Evolutionary conservation across 1,284 basidiomycete species (phyloP), one percentile per base, ranked within the genome.

Genomic region (Boletus calvinii): DNA sequence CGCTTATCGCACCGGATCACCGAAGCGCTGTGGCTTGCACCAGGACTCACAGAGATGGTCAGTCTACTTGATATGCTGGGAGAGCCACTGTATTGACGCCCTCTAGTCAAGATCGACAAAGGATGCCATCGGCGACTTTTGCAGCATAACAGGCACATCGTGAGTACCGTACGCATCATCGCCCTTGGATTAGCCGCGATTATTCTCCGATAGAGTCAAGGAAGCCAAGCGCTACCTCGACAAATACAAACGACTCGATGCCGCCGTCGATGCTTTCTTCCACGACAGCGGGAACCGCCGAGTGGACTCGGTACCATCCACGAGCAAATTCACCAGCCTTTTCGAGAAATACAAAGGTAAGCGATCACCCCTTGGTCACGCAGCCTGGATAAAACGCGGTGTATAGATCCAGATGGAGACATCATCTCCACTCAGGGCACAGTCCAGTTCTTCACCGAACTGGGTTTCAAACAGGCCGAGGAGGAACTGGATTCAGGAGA

Each of bases 281-380:
- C 81, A 75, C 58, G 78, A 86, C 47, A 31, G 48, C 39, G 59
- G 63, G 3, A 37, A 53, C 43, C 63, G 65, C 48, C 66, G 65
- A 57, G 29, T 59, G 46, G 55, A 65, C 4, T 34, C 62, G 10
- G 52, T 61, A 4, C 66, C 66, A 2, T 84, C 83, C 3, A 78
- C 79, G 35, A 78, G 73, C 69, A 83, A 83, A 62, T 71, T 95
- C 29, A 78, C 72, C 43, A 63, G 74, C 12, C 66, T 93, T 6
- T 95, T 93, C 63, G 84, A 92, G 52, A 76, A 77, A 53, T 95
- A 92, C 71, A 90, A 88, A 74, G 90, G 90, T 90, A 41, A 31
- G 32, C 40, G 40, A 53, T 64, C 46, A 15, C n/a, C 42, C 43
- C 12, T n/a, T 17, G 36, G 6, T 29, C 22, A 22, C 34, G 17